Evolutionary conservation across 805 yeast species (phyloP).

Genomic region (Cyberlindnera subsufficiens): DNA sequence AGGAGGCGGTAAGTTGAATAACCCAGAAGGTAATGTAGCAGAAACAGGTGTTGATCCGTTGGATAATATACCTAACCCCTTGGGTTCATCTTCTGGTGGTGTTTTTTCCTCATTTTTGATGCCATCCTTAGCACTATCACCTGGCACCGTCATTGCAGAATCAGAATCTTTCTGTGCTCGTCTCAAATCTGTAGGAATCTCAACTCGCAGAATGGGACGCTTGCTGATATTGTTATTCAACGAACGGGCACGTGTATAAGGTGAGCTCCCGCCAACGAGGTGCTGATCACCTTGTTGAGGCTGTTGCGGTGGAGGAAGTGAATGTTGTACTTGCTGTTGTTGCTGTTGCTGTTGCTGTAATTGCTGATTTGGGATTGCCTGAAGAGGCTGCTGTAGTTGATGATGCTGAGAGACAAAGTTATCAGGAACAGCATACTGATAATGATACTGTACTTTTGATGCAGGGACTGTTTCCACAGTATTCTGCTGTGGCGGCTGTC

Average conservation of each 20-base stretch:
- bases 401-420: conserved; percentile 3
- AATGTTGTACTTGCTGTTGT: conserved; percentile 1
- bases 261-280: conserved; percentile 2
- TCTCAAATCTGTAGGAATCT: conserved; percentile 17
- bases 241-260: conserved; percentile 17
- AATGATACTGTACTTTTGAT: conserved; percentile 3
- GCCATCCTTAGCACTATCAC: background rate
- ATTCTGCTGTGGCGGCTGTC: conserved; percentile 4
- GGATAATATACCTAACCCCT: conserved; percentile 14
- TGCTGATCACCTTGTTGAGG: conserved; percentile 3
- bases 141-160: background rate
- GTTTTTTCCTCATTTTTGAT: conserved; percentile 6
- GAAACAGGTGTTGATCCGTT: conserved; percentile 26
- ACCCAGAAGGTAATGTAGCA: conserved; percentile 28
- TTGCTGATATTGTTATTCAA: conserved; percentile 19
- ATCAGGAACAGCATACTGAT: conserved; percentile 4
- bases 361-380: background rate
- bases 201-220: conserved; percentile 23
- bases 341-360: conserved; percentile 5
- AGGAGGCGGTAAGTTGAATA: conserved; percentile 29
- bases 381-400: background rate
- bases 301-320: conserved; percentile 4
- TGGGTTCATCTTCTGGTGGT: conserved; percentile 13
- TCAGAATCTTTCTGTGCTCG: conserved; percentile 7
- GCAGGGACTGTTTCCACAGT: conserved; percentile 5